Evolutionary conservation across 495 filamentous ascomycete genomes (phyloP).

Genomic region (Tuber umbilicatum): DNA sequence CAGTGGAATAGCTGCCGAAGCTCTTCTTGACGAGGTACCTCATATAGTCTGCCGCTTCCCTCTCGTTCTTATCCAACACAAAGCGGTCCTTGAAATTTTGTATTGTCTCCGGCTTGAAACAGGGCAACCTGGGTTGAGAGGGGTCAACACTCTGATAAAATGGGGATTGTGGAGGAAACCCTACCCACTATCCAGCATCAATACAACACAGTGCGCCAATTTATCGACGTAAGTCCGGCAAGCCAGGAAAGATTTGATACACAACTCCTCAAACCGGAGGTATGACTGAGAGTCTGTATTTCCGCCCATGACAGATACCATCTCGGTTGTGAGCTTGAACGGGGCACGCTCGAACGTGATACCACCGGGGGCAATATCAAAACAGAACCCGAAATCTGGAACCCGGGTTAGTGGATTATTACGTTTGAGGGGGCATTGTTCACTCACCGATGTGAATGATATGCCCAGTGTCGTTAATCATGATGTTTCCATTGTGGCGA

Average conservation of each 20-base stretch:
- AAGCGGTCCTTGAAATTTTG: constrained; percentile 89
- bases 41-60: constrained; percentile 94
- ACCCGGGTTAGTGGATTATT: constrained; percentile 8
- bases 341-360: constrained; percentile 95
- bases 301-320: constrained; percentile 97
- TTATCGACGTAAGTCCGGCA: constrained; percentile 80
- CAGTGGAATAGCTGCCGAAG: constrained; percentile 78
- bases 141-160: constrained; percentile 9
- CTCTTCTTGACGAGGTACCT: constrained; percentile 79
- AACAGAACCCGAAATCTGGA: constrained; percentile 93
- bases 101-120: constrained; percentile 95
- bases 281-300: constrained; percentile 76
- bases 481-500: constrained; percentile 98
- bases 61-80: constrained; percentile 84
- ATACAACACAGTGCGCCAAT: constrained; percentile 74
- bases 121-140: constrained; percentile 55
- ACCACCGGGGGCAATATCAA: constrained; percentile 95
- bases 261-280: constrained; percentile 92
- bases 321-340: constrained; percentile 95
- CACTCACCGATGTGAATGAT: constrained; percentile 73
- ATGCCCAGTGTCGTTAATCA: constrained; percentile 94
- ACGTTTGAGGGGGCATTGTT: not conserved
- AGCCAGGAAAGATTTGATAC: constrained; percentile 90
- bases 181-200: constrained; percentile 88
- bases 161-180: not conserved